A percentile compares a stretch with the other conserved stretches of the same genome.
These are phyloP conservation scores for Punctularia strigosozonata DNA, from an alignment of 768 basidiomycete species.

Conservation along the genomic window DNA sequence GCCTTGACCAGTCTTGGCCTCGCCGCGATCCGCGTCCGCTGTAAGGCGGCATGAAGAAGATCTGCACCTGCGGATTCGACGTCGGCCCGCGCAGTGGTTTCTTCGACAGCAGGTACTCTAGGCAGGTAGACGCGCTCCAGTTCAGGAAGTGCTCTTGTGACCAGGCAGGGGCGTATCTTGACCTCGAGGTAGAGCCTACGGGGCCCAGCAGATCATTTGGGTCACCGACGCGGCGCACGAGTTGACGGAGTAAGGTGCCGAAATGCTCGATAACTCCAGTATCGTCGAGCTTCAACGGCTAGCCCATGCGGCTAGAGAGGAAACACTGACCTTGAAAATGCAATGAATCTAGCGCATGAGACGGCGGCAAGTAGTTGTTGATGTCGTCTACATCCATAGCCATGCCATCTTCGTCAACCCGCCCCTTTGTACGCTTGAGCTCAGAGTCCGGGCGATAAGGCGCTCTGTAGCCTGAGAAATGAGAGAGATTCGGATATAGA, in stretches of 20 bases:
- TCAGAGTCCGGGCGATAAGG: not conserved
- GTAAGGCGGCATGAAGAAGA: conserved; percentile 39
- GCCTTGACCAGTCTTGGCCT: conserved; percentile 66
- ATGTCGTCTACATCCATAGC: not conserved
- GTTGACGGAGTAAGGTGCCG: conserved; percentile 41
- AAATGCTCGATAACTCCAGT: conserved; percentile 62
- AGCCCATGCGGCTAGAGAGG: conserved; percentile 6
- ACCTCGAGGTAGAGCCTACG: conserved; percentile 33
- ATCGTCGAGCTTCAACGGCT: conserved; percentile 32
- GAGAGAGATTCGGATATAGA: not conserved
- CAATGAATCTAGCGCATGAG: not conserved
- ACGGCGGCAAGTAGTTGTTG: not conserved
- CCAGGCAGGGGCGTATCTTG: conserved; percentile 47
- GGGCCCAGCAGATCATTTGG: conserved; percentile 26
- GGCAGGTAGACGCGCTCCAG: conserved; percentile 45
- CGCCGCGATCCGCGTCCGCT: conserved; percentile 38
- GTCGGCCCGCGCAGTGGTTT: conserved; percentile 20
- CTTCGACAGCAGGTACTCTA: conserved; percentile 42
- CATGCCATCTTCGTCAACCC: conserved; percentile 24
- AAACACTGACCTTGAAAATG: conserved; percentile 49
- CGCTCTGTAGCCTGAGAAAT: not conserved
- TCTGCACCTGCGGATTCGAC: conserved; percentile 30
- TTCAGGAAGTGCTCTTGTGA: conserved; percentile 26
- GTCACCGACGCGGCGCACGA: conserved; percentile 44
- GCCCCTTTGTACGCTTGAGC: conserved; percentile 3